These are phyloP conservation scores for Choanephora cucurbitarum DNA, from an alignment of 371 early-diverging fungal species.

Conservation along the genomic window DNA sequence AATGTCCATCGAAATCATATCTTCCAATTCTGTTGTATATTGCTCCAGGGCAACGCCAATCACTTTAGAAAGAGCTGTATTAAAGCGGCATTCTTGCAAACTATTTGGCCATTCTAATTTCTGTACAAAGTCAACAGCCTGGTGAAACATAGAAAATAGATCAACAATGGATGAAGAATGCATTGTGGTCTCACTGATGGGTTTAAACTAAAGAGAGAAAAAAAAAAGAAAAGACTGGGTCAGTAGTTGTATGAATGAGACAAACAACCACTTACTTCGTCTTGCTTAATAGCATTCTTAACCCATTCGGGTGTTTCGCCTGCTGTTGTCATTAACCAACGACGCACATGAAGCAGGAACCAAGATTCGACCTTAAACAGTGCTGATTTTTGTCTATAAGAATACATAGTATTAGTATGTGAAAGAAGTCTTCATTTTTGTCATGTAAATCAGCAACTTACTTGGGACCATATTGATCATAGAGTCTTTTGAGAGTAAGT, in stretches of 20 bases:
- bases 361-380: constrained; percentile 66
- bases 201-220: constrained; percentile 51
- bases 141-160: constrained; percentile 74
- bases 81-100: constrained; percentile 66
- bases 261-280: constrained; percentile 62
- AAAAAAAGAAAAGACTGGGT: too few species aligned
- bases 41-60: constrained; percentile 56
- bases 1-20: constrained; percentile 43
- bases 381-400: constrained; percentile 41
- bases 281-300: constrained; percentile 62
- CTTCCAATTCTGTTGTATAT: constrained; percentile 50
- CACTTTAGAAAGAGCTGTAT: constrained; percentile 70
- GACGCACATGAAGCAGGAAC: constrained; percentile 64
- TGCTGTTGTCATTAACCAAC: constrained; percentile 60
- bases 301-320: constrained; percentile 64
- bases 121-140: constrained; percentile 70
- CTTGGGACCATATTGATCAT: constrained; percentile 52
- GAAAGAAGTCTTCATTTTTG: too few species aligned
- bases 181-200: constrained; percentile 60
- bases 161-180: constrained; percentile 86
- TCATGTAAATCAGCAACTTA: too few species aligned
- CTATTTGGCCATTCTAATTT: constrained; percentile 80
- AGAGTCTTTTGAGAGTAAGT: constrained; percentile 45
- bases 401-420: too few species aligned
- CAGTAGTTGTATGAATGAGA: too few species aligned